phyloP scores from a whole-genome alignment of 2,329 filamentous ascomycete species.

The Parastagonospora nodorum region DNA sequence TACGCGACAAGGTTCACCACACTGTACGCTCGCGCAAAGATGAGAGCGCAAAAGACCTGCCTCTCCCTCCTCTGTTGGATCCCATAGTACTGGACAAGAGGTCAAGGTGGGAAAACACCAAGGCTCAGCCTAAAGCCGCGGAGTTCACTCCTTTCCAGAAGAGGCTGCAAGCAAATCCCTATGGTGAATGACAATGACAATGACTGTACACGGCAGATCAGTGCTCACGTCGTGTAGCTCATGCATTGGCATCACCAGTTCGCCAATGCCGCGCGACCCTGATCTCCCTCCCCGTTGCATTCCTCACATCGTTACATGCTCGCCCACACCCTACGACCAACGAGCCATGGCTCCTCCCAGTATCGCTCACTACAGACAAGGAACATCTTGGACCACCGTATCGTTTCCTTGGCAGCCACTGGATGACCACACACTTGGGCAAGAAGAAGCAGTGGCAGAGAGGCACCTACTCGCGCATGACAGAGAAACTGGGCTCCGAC shows the following conservation, averaged over 20 bases:
- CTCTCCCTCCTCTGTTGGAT: slow-evolving; percentile 56
- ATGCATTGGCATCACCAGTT: slow-evolving; percentile 64
- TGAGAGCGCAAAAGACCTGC: slow-evolving; percentile 44
- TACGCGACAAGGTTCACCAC: slow-evolving; percentile 35
- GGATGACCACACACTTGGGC: slow-evolving; percentile 21
- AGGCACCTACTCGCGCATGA: slow-evolving; percentile 30
- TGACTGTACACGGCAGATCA: not conserved
- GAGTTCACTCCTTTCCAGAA: slow-evolving; percentile 59
- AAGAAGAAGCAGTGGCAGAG: slow-evolving; percentile 28
- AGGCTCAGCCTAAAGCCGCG: slow-evolving; percentile 48
- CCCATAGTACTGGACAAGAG: slow-evolving; percentile 45
- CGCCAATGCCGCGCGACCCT: slow-evolving; percentile 61
- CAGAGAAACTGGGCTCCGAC: slow-evolving; percentile 41
- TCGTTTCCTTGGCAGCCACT: slow-evolving; percentile 24
- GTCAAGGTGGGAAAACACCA: slow-evolving; percentile 47
- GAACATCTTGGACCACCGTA: slow-evolving; percentile 30
- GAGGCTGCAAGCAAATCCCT: slow-evolving; percentile 66
- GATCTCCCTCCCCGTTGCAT: slow-evolving; percentile 61
- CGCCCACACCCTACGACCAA: slow-evolving; percentile 60
- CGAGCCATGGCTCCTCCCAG: slow-evolving; percentile 63
- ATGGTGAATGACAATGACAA: slow-evolving; percentile 53
- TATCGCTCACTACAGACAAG: slow-evolving; percentile 28
- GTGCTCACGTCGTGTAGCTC: slow-evolving; percentile 52
- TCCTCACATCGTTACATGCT: slow-evolving; percentile 66
- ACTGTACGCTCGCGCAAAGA: slow-evolving; percentile 42